Percentiles rank a stretch among this genome's conserved stretches.
Conservation (phyloP, 139 green algal genomes). For the Limnomonas spitsbergensis region DNA sequence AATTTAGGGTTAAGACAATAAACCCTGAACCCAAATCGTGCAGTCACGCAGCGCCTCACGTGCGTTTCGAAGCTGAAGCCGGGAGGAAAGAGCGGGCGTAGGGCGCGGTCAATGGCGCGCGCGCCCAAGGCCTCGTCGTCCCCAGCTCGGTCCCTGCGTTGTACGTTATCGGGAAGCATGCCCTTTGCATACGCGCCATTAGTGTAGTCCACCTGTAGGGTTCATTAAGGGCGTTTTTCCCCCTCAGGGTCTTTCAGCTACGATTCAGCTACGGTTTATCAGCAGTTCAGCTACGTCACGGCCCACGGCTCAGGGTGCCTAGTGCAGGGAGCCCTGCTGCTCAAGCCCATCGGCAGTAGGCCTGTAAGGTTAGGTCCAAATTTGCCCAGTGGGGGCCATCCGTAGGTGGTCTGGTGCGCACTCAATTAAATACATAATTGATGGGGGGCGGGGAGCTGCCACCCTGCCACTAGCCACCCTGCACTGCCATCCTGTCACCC, state of each 20-base stretch:
- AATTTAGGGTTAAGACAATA: too few species aligned
- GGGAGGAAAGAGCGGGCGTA: constrained; percentile 18
- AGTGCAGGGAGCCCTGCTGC: too few species aligned
- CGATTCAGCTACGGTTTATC: neutral
- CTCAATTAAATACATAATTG: too few species aligned
- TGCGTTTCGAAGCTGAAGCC: constrained; percentile 14
- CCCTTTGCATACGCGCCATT: constrained; percentile 7
- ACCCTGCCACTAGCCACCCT: too few species aligned
- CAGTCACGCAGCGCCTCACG: too few species aligned
- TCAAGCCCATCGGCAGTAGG: neutral
- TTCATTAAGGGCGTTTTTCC: neutral
- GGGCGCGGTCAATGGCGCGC: constrained; percentile 16
- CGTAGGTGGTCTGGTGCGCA: too few species aligned
- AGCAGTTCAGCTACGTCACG: too few species aligned
- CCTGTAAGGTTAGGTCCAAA: too few species aligned
- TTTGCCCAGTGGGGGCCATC: neutral
- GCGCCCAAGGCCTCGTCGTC: constrained; percentile 6
- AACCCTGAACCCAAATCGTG: too few species aligned
- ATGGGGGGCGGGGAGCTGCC: too few species aligned
- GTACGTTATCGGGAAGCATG: neutral
- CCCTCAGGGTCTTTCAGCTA: neutral
- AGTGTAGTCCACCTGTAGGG: constrained; percentile 12
- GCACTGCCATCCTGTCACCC: too few species aligned
- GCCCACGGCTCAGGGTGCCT: too few species aligned
- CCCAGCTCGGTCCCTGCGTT: neutral